These are phyloP conservation scores for Acmispon strigosus DNA, from an alignment of 306 rosid species.

Conservation along the genomic window DNA sequence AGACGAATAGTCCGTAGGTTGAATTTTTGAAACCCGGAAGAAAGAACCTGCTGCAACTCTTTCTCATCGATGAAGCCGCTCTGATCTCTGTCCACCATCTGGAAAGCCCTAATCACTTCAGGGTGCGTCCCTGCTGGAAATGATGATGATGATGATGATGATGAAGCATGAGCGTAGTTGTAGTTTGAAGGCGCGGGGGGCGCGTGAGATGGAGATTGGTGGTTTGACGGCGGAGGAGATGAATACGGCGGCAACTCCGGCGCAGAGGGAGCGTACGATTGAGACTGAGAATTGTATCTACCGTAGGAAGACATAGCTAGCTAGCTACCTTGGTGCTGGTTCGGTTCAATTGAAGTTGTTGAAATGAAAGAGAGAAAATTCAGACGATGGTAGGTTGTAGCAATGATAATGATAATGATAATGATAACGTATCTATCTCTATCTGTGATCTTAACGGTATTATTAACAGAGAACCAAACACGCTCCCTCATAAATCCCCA, in stretches of 20 bases:
- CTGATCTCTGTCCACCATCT: constrained; percentile 72
- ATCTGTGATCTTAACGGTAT: too few relatives aligned
- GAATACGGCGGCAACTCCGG: constrained; percentile 27
- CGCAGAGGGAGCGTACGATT: constrained; percentile 57
- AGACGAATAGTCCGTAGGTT: constrained; percentile 70
- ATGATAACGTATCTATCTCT: too few relatives aligned
- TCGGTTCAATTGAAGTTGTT: too few relatives aligned
- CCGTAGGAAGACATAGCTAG: constrained; percentile 48
- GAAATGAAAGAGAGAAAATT: too few relatives aligned
- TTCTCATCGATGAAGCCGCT: constrained; percentile 78
- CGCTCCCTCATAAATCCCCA: too few relatives aligned
- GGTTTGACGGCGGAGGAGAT: constrained; percentile 20
- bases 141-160: constrained; percentile 17
- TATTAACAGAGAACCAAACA: too few relatives aligned
- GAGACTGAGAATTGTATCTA: constrained; percentile 27
- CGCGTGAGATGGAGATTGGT: constrained; percentile 10
- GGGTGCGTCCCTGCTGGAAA: constrained; percentile 72
- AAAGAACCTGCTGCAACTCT: constrained; percentile 78
- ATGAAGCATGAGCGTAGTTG: background rate
- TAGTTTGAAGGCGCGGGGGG: background rate
- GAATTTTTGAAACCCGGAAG: constrained; percentile 64
- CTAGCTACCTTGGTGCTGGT: too few relatives aligned
- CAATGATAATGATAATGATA: too few relatives aligned
- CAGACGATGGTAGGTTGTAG: too few relatives aligned
- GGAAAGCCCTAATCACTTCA: constrained; percentile 63